Base-by-base conservation (phyloP, 2,329 filamentous ascomycete genomes). In the Anisogramma anomala region DNA sequence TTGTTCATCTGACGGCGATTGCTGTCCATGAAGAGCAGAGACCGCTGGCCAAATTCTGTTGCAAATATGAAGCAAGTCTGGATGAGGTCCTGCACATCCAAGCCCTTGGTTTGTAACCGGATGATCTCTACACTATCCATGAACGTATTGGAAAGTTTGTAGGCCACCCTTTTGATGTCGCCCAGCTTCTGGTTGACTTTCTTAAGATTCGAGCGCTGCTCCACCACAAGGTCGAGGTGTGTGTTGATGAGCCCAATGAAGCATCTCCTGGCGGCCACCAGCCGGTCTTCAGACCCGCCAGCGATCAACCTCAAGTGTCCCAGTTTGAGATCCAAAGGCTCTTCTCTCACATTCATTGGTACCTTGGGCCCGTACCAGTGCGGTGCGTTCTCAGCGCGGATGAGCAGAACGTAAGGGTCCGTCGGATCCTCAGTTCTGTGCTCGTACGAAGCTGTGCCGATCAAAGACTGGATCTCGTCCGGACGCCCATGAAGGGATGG, bases 121-220 rank as follows among this genome's bases (percentile, higher is more conserved):
- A 98, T 91, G 48, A 85, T 86, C 57, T 94, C 86, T 33, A 98
- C 91, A 57, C 87, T 95, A 60, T 96, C 89, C 86, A 98, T 95
- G 62, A 98, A 96, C 6, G 87, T 86, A 62, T 95, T 96, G 38
- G 87, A 94, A 32, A 98, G 71, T 61, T 94, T 94, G 68, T 93
- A 96, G 3, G 89, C 86, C 2, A 93, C 93, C 58, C 88, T 87
- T 53, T 93, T 88, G 53, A 95, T 94, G 58, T 94, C 93, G 53
- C 86, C 89, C 49, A 98, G 67, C 57, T 93, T 84, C 37, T 80
- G 68, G 56, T 96, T 93, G 51, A 98, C 91, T 52, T 93, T 85
- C 48, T 85, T 83, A 28, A 98, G 72, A 56, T 95, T 96, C 15
- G 91, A 93, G 50, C 91, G 76, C 54, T 94, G 85, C 58, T 96